Percentiles rank a stretch among this genome's conserved stretches.
phyloP scores from a whole-genome alignment of 208 protist species.

The Wallacemonas sp. region DNA sequence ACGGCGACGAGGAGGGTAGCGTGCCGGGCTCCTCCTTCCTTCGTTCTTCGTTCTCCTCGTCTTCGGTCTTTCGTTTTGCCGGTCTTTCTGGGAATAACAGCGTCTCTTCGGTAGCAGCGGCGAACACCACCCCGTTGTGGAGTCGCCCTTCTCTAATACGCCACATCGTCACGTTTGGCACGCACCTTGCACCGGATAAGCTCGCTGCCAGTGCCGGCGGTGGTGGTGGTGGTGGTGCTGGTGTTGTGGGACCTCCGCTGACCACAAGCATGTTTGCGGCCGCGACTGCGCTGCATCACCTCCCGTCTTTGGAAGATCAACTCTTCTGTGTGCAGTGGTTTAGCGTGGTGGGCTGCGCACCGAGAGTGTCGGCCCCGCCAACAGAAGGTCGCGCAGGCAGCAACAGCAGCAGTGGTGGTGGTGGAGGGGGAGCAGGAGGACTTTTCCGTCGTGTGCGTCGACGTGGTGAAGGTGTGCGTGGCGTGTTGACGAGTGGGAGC shows the following conservation, averaged over 20 bases:
- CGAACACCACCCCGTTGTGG: neutral
- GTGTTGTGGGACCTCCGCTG: too few species aligned
- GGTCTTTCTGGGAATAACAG: neutral
- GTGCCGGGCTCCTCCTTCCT: neutral
- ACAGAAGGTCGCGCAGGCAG: too few species aligned
- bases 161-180: neutral
- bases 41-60: slow-evolving; percentile 1
- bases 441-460: too few species aligned
- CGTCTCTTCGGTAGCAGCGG: too few species aligned
- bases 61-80: neutral
- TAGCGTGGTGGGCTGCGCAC: too few species aligned
- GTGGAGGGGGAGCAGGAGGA: neutral
- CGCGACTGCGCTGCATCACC: slow-evolving; percentile 4
- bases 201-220: neutral
- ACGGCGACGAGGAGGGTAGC: neutral
- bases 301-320: slow-evolving; percentile 11
- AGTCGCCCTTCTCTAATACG: slow-evolving; percentile 7
- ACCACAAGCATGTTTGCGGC: too few species aligned
- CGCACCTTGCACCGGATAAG: too few species aligned
- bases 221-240: neutral
- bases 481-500: slow-evolving; percentile 7
- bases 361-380: too few species aligned
- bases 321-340: slow-evolving; percentile 15
- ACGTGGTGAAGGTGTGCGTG: neutral
- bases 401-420: neutral